Base-by-base conservation (phyloP, 495 filamentous ascomycete species). In the Lineolata rhizophorae region DNA sequence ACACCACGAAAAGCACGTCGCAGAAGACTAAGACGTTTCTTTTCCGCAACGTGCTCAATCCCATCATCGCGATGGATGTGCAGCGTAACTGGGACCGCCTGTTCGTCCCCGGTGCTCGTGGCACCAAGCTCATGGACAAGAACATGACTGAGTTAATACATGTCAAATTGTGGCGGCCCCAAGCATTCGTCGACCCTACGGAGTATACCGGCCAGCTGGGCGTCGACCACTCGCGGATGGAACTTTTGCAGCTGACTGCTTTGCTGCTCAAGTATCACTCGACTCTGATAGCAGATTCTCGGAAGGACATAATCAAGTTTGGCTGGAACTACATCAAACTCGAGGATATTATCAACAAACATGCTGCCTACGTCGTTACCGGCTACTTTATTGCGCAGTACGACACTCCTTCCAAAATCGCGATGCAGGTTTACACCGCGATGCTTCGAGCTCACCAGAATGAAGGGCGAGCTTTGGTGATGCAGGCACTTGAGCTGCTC, bases 221-320 rank as follows among this genome's bases (percentile, higher is more conserved):
- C 3, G 78, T 93, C 28, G 87, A 99, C 51, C 84, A 95, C 50
- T 87, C 85, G 3, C 64, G 87, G 28, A 87, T 99, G 72, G 87
- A 99, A 46, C 62, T 93, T 8, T 65, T 99, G 11, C 90, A 99
- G 46, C 64, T 94, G 35, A 91, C 87, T 0, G 83, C 90, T 1
- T 63, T 99, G 56, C 59, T 99, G 19, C 72, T 99, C 49, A 94
- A 94, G 43, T 90, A 95, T 39, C 82, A 95, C 38, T 64, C 78
- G 36, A 62, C 64, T 17, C 72, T 83, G 15, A 61, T 95, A 5
- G 69, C 81, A 31, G 85, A 94, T 45, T 76, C 79, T 3, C 76
- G 90, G 14, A 99, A 95, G 51, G 90, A 99, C 38, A 80, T 99
- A 36, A 95, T 99, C 45, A 94, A 93, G 51, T 95, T 94, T 50